Evolutionary conservation across 192 early-diverging fungal species (phyloP).

Genomic region (Chytriomyces sp.): DNA sequence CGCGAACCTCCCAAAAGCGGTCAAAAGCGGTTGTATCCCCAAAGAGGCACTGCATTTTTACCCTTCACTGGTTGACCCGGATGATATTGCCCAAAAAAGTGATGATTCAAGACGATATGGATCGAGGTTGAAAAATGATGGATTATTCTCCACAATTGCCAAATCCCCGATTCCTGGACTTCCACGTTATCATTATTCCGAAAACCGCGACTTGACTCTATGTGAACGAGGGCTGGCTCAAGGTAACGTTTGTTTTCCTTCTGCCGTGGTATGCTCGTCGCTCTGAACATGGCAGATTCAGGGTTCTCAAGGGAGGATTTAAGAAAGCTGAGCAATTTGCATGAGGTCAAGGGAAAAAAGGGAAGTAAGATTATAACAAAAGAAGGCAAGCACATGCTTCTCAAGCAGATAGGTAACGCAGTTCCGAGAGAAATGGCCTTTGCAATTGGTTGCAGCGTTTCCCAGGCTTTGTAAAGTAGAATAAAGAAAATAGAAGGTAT

Average conservation of each 20-base stretch:
- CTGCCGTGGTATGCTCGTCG: not conserved
- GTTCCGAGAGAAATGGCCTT: constrained; percentile 35
- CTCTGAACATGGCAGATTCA: not conserved
- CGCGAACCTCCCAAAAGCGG: not conserved
- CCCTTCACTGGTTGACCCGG: not conserved
- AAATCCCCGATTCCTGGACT: not conserved
- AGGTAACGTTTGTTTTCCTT: not conserved
- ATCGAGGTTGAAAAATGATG: not conserved
- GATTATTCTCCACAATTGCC: constrained; percentile 21
- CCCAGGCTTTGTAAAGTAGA: too few species aligned
- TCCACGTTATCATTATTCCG: constrained; percentile 17
- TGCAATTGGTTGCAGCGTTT: constrained; percentile 22
- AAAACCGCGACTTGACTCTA: constrained; percentile 6
- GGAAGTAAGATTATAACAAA: not conserved
- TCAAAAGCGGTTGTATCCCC: not conserved
- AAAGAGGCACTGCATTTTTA: not conserved
- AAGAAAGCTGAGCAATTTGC: not conserved
- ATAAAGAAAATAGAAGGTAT: too few species aligned
- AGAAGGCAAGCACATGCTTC: not conserved
- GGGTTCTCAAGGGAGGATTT: not conserved
- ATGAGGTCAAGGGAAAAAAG: not conserved
- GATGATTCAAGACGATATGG: not conserved
- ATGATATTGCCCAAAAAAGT: not conserved
- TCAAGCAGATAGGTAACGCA: constrained; percentile 33
- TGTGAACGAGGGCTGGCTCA: constrained; percentile 14